Evolutionary conservation across 2,329 filamentous ascomycete species (phyloP).

Genomic region (Trichoderma sp.): DNA sequence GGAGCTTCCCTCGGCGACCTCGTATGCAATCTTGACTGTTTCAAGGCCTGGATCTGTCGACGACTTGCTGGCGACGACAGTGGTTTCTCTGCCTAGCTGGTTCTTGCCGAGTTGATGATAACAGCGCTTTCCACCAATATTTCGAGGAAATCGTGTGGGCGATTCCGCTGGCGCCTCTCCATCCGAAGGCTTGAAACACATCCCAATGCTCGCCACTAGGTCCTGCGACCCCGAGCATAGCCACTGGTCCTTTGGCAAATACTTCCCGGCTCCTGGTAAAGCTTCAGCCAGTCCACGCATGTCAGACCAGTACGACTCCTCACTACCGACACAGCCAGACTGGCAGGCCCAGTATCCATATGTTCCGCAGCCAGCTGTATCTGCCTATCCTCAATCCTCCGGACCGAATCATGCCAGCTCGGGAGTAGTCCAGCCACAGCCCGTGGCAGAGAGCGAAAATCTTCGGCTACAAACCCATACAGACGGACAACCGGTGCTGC

Average conservation of each 20-base stretch:
- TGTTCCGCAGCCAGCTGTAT: constrained; percentile 44
- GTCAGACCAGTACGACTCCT: constrained; percentile 54
- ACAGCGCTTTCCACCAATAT: constrained; percentile 1
- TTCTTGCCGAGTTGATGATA: constrained; percentile 13
- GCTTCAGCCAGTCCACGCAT: constrained; percentile 50
- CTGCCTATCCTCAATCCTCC: constrained; percentile 45
- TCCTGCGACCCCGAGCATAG: constrained; percentile 52
- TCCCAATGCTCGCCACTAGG: constrained; percentile 56
- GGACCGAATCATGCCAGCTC: constrained; percentile 38
- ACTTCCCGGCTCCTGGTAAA: constrained; percentile 46
- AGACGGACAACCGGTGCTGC: constrained; percentile 48
- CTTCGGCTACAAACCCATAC: constrained; percentile 63
- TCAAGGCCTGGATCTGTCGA: constrained; percentile 1
- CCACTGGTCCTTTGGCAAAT: constrained; percentile 54
- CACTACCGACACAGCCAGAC: constrained; percentile 52
- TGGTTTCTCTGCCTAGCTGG: background rate
- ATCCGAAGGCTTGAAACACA: background rate
- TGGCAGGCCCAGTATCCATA: constrained; percentile 57
- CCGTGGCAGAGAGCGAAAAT: constrained; percentile 35
- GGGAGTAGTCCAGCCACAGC: constrained; percentile 24
- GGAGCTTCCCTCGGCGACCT: background rate
- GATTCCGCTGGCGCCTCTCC: constrained; percentile 1
- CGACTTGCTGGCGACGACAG: background rate
- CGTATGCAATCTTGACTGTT: constrained; percentile 2
- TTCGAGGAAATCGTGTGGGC: constrained; percentile 1